Base-by-base conservation (phyloP, 2,329 filamentous ascomycete species). In the Tolypocladium tropicale region DNA sequence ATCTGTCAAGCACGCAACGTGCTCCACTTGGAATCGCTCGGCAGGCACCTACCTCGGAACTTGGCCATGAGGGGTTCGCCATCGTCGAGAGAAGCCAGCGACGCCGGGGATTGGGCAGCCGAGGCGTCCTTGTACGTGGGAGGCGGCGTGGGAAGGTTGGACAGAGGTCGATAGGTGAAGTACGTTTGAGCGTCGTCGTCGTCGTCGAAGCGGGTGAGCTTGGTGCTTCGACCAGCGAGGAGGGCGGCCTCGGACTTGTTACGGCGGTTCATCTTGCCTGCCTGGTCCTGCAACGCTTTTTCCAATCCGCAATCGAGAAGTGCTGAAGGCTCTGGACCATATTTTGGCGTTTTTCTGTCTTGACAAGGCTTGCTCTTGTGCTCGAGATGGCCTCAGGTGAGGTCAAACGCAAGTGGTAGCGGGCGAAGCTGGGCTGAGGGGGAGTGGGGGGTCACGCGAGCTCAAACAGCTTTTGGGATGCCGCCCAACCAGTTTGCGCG, bases 141-240 rank as follows among this genome's bases (percentile, higher is more conserved):
- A 49, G 84, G 84, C 59, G 84, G 84, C 54, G 84, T 88, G 25
- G 84, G 84, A 25, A 88, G 77, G 67, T 84, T 85, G 33, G 84
- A 87, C 53, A 88, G 75, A 11, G 84, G 84, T 52, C 82, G 79
- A 69, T 87, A 88, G 60, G 83, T 84, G 64, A 84, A 83, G 69
- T 81, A 82, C 60, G 76, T 75, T 57, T 77, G 74, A 56, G 78
- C 75, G 63, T 78, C 74, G 58, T 75, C 72, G 48, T 63, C 63
- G 55, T 61, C 61, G 55, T 62, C 62, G 55, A 49, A 41, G 36
- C 33, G 3, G 34, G 49, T 43, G 34, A 32, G 28, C 30, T 32
- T 21, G 53, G 28, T 11, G 33, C 18, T 23, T 30, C 33, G 49
- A n/a, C 37, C 46, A 6, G 46, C 52, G n/a, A 36, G 53, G 10